These are phyloP conservation scores for Rhodotorula graminis DNA, from an alignment of 768 basidiomycete genomes.

Conservation along the genomic window DNA sequence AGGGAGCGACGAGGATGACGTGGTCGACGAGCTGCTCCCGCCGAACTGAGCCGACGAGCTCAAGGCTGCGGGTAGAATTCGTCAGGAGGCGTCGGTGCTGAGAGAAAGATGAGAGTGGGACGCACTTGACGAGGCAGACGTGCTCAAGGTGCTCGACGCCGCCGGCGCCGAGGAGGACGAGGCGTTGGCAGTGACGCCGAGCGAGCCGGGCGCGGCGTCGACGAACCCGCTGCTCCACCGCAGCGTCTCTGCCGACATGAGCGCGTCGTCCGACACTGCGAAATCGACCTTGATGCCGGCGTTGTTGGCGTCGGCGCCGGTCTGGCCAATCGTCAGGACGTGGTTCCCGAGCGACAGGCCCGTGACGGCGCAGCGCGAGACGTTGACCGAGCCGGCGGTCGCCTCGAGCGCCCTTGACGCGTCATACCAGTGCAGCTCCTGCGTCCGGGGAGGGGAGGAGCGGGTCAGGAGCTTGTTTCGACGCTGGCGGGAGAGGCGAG, in stretches of 20 bases:
- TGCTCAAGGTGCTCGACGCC: too few species aligned
- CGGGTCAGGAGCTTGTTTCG: background rate
- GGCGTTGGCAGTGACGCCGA: too few species aligned
- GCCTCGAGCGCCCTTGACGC: background rate
- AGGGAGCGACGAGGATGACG: too few species aligned
- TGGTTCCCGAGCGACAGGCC: background rate
- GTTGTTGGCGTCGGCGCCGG: background rate
- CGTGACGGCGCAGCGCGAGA: background rate
- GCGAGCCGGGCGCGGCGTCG: background rate
- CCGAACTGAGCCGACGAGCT: too few species aligned
- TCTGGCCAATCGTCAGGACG: background rate
- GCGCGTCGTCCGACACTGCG: background rate
- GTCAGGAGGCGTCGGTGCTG: too few species aligned
- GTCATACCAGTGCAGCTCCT: background rate
- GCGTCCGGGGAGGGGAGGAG: background rate
- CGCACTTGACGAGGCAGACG: too few species aligned
- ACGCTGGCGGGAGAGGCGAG: too few species aligned
- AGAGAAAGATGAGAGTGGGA: too few species aligned
- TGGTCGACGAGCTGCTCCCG: too few species aligned
- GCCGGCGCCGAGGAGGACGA: too few species aligned
- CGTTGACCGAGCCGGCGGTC: background rate
- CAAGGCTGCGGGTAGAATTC: too few species aligned
- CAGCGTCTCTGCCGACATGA: background rate
- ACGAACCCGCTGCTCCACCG: background rate
- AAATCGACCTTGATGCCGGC: background rate